These are phyloP conservation scores for Chenopodium quinoa DNA, from an alignment of 148 eudicot species.

Conservation along the genomic window DNA sequence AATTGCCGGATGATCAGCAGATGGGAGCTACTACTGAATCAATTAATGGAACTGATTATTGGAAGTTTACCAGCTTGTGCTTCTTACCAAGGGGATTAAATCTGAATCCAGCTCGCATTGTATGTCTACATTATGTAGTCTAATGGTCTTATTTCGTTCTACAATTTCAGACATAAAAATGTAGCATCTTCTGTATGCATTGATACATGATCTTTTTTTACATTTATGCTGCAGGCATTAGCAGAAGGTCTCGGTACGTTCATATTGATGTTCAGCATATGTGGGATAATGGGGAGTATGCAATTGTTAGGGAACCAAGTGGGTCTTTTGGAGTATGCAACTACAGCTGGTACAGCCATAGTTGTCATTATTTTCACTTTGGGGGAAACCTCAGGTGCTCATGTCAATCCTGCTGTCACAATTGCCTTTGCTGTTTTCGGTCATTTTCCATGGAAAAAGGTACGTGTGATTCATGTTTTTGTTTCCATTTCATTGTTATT, in stretches of 20 bases:
- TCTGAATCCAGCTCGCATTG: slow-evolving; percentile 39
- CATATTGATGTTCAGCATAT: slow-evolving; percentile 61
- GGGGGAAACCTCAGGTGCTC: slow-evolving; percentile 77
- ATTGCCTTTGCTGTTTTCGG: slow-evolving; percentile 75
- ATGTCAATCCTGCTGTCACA: slow-evolving; percentile 85
- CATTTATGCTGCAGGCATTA: slow-evolving; percentile 45
- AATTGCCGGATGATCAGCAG: slow-evolving; percentile 10
- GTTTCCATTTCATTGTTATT: not conserved
- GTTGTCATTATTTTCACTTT: slow-evolving; percentile 56
- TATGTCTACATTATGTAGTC: slow-evolving; percentile 16
- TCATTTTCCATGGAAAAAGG: slow-evolving; percentile 80
- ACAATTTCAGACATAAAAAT: not conserved
- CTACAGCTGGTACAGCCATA: slow-evolving; percentile 66
- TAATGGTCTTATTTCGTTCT: not conserved
- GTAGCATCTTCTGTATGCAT: not conserved
- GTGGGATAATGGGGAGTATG: slow-evolving; percentile 63
- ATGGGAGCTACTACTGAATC: slow-evolving; percentile 16
- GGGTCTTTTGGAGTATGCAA: slow-evolving; percentile 66
- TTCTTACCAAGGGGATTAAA: slow-evolving; percentile 27
- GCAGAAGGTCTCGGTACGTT: slow-evolving; percentile 75
- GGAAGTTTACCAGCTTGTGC: slow-evolving; percentile 9
- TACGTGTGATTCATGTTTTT: slow-evolving; percentile 4
- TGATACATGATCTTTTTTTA: not conserved
- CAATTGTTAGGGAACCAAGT: slow-evolving; percentile 41
- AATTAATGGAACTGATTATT: not conserved